A percentile compares a stretch with the other conserved stretches of the same genome.
These are phyloP conservation scores for Loxodes magnus DNA, from an alignment of 73 alveolate species.

Conservation along the genomic window DNA sequence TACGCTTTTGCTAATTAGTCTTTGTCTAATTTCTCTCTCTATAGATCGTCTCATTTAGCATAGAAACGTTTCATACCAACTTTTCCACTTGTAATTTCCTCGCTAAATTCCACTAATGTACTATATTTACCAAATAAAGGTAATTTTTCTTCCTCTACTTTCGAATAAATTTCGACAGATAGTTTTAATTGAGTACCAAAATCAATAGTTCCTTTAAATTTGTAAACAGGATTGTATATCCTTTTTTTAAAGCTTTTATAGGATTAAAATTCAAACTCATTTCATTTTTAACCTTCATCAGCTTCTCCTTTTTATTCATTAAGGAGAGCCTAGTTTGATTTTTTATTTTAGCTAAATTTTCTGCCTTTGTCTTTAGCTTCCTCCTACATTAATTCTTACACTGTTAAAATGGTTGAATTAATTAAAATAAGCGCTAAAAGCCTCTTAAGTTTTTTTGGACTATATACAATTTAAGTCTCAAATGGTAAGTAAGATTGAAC, in stretches of 20 bases:
- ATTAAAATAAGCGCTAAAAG: too few relatives aligned
- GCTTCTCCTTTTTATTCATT: constrained; percentile 2
- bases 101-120: constrained; percentile 47
- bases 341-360: constrained; percentile 33
- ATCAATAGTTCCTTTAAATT: constrained; percentile 83
- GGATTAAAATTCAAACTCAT: constrained; percentile 72
- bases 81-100: constrained; percentile 52
- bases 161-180: constrained; percentile 63
- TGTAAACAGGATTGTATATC: constrained; percentile 55
- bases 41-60: constrained; percentile 84
- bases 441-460: too few relatives aligned
- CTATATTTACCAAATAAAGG: constrained; percentile 83
- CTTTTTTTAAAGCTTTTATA: constrained; percentile 79
- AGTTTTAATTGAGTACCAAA: constrained; percentile 51
- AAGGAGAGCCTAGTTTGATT: too few relatives aligned
- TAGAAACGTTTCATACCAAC: constrained; percentile 53
- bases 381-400: too few relatives aligned
- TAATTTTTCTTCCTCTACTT: constrained; percentile 70
- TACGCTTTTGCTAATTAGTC: constrained; percentile 74
- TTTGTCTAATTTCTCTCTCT: constrained; percentile 51
- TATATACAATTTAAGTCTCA: too few relatives aligned
- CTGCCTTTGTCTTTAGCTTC: constrained; percentile 56
- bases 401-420: too few relatives aligned
- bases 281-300: constrained; percentile 50
- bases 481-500: too few relatives aligned